These are phyloP conservation scores for Sparassis latifolia DNA, from an alignment of 1,284 basidiomycete genomes.

Conservation along the genomic window DNA sequence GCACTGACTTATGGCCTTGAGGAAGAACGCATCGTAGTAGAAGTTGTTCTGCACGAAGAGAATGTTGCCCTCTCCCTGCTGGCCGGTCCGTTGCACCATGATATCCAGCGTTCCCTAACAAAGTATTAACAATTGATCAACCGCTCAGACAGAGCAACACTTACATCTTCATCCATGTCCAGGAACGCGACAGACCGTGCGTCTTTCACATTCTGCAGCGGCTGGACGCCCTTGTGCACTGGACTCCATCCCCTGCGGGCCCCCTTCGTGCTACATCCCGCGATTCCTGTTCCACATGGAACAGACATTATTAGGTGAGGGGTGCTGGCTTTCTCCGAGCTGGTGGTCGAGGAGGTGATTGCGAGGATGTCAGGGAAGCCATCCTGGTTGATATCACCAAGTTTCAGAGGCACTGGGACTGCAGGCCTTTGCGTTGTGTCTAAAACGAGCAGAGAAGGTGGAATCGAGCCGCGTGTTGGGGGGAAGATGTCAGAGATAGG, in stretches of 20 bases:
- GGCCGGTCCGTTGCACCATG: slow-evolving; percentile 79
- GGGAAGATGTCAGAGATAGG: slow-evolving; percentile 61
- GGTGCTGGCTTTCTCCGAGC: slow-evolving; percentile 33
- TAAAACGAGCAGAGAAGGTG: slow-evolving; percentile 59
- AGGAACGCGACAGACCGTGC: slow-evolving; percentile 79
- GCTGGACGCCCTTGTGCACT: slow-evolving; percentile 55
- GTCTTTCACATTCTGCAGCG: slow-evolving; percentile 67
- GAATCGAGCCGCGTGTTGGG: slow-evolving; percentile 24
- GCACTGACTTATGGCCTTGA: slow-evolving; percentile 82
- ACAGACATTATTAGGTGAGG: slow-evolving; percentile 71
- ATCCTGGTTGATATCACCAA: slow-evolving; percentile 92
- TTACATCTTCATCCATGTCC: slow-evolving; percentile 94
- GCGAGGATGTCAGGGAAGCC: slow-evolving; percentile 90
- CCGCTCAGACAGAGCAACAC: slow-evolving; percentile 21
- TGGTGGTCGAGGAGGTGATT: slow-evolving; percentile 44
- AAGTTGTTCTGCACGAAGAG: slow-evolving; percentile 96
- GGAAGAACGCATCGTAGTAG: slow-evolving; percentile 98
- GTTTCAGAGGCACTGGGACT: slow-evolving; percentile 72
- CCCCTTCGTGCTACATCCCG: slow-evolving; percentile 46
- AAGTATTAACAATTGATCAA: slow-evolving; percentile 9
- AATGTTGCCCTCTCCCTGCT: slow-evolving; percentile 55
- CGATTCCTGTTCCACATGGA: slow-evolving; percentile 54
- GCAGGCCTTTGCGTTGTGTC: slow-evolving; percentile 58
- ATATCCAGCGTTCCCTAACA: slow-evolving; percentile 88
- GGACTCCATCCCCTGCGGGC: slow-evolving; percentile 59